A percentile compares a stretch with the other conserved stretches of the same genome.
Conservation (phyloP, 2,329 filamentous ascomycete species). For the Parastagonospora avenae region DNA sequence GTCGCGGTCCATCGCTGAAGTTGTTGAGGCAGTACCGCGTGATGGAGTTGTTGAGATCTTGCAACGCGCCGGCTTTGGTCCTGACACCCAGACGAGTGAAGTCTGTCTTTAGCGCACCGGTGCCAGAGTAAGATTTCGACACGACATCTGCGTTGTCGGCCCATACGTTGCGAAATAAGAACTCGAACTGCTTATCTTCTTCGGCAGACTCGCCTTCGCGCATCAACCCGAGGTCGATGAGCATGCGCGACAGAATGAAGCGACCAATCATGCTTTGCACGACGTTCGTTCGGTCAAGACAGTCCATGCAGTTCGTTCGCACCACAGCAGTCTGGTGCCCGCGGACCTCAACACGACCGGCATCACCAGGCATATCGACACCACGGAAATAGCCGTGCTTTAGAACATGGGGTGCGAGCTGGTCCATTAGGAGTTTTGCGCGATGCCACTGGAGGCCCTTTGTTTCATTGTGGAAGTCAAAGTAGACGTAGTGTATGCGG, state of each 20-base stretch:
- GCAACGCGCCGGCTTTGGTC: slow-evolving; percentile 81
- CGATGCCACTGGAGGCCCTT: slow-evolving; percentile 94
- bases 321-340: slow-evolving; percentile 87
- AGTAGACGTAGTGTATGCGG: slow-evolving; percentile 93
- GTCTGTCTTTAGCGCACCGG: slow-evolving; percentile 96
- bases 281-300: slow-evolving; percentile 95
- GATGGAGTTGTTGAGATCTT: slow-evolving; percentile 85
- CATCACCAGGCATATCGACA: slow-evolving; percentile 78
- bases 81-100: slow-evolving; percentile 92
- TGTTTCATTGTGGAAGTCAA: slow-evolving; percentile 97
- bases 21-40: slow-evolving; percentile 94
- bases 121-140: slow-evolving; percentile 90
- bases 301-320: slow-evolving; percentile 99
- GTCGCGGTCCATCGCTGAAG: slow-evolving; percentile 88
- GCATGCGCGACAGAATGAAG: slow-evolving; percentile 85
- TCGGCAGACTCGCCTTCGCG: slow-evolving; percentile 76
- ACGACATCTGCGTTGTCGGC: slow-evolving; percentile 98
- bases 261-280: slow-evolving; percentile 96
- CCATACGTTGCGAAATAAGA: slow-evolving; percentile 96
- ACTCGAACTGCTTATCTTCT: slow-evolving; percentile 81
- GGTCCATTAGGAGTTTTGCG: slow-evolving; percentile 83
- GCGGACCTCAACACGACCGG: slow-evolving; percentile 78
- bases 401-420: slow-evolving; percentile 74
- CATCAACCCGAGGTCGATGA: slow-evolving; percentile 82
- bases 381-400: slow-evolving; percentile 92